Percentiles rank a stretch among this genome's conserved stretches.
Conservation (phyloP, 2,329 filamentous ascomycete genomes). For the Diaporthe citri region DNA sequence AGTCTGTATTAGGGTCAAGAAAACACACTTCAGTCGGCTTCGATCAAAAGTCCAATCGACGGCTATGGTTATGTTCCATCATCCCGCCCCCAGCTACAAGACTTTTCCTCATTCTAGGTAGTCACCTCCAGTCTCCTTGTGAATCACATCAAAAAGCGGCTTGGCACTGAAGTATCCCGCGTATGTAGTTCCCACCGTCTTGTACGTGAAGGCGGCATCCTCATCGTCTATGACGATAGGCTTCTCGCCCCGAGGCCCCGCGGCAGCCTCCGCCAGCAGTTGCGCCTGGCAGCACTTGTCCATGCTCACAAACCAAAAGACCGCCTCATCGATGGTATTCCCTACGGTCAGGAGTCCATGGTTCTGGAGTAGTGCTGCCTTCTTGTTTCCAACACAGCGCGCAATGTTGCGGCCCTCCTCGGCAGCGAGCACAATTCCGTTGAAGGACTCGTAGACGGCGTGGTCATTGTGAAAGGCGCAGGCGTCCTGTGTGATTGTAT, state of each 20-base stretch:
- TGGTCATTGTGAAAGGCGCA: conserved; percentile 69
- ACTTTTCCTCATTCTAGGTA: conserved; percentile 26
- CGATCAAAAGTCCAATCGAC: background rate
- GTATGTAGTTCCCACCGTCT: conserved; percentile 70
- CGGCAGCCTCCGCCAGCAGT: conserved; percentile 69
- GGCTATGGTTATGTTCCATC: background rate
- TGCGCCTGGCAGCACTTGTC: conserved; percentile 63
- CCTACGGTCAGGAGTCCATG: conserved; percentile 68
- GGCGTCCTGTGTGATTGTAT: conserved; percentile 75
- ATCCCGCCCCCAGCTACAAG: background rate
- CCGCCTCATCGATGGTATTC: conserved; percentile 61
- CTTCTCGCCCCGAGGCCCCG: conserved; percentile 70
- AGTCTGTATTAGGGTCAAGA: background rate
- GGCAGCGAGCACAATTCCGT: conserved; percentile 64
- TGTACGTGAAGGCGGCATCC: conserved; percentile 77
- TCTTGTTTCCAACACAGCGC: conserved; percentile 58
- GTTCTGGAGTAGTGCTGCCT: conserved; percentile 66
- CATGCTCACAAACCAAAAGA: conserved; percentile 67
- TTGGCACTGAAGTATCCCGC: conserved; percentile 80
- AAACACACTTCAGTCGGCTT: background rate
- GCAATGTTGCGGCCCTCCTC: conserved; percentile 66
- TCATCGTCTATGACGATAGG: conserved; percentile 77
- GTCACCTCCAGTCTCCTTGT: conserved; percentile 39
- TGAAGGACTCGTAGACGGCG: conserved; percentile 53
- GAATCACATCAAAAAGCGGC: conserved; percentile 74